Conservation (phyloP, 2,329 filamentous ascomycete genomes). For the Didymella pinodella region DNA sequence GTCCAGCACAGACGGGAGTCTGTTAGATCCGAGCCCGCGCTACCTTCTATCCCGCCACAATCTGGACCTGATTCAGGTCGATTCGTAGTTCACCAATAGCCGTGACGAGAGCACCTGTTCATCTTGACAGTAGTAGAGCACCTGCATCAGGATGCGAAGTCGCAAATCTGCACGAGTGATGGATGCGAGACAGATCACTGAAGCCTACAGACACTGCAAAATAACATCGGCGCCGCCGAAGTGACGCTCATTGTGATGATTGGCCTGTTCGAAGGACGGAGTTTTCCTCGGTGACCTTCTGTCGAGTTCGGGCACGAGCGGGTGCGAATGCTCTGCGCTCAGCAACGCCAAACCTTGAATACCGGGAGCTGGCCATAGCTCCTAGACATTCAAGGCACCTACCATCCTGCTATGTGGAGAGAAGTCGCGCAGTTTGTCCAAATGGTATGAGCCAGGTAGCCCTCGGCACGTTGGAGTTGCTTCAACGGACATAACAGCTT, state of each 20-base stretch:
- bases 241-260: neutral
- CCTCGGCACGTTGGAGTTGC: neutral
- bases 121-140: neutral
- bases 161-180: conserved; percentile 1
- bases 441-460: neutral
- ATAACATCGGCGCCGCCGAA: neutral
- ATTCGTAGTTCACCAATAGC: conserved; percentile 9
- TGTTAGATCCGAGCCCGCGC: neutral
- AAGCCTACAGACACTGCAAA: neutral
- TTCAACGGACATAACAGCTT: conserved; percentile 12
- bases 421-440: neutral
- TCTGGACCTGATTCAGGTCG: neutral
- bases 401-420: neutral
- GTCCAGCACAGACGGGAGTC: conserved; percentile 13
- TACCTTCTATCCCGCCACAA: neutral
- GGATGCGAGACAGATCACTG: neutral
- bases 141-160: conserved; percentile 1
- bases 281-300: neutral
- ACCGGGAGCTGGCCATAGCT: neutral
- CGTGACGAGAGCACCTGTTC: neutral
- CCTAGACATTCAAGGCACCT: neutral
- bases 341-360: neutral
- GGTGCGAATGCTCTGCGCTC: neutral
- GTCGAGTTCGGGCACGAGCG: neutral
- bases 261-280: neutral